Conservation (phyloP, 2,329 filamentous ascomycete species). For the Ophiognomonia clavigignenti-juglandacearum region DNA sequence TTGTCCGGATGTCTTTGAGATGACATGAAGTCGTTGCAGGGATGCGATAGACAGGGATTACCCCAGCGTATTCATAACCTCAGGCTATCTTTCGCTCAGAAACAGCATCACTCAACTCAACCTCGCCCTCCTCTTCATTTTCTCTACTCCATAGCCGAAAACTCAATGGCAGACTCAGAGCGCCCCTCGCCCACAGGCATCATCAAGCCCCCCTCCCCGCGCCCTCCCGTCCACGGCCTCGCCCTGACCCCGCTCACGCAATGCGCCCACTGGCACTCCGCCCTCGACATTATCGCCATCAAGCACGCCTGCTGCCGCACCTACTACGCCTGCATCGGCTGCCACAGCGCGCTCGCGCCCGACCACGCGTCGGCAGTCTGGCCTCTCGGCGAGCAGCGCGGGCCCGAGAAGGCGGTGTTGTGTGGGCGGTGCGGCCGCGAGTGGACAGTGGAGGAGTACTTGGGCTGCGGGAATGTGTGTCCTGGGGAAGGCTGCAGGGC, state of each 20-base stretch:
- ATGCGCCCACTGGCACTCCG: conserved; percentile 21
- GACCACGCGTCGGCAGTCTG: conserved; percentile 16
- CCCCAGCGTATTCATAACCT: too few species aligned
- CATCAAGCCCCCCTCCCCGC: not conserved
- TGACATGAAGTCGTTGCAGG: too few species aligned
- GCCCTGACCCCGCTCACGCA: conserved; percentile 17
- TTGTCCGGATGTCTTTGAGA: too few species aligned
- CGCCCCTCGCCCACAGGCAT: not conserved
- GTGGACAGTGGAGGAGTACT: conserved; percentile 19
- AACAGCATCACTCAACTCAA: too few species aligned
- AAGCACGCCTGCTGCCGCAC: conserved; percentile 21
- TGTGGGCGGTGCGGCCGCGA: conserved; percentile 18
- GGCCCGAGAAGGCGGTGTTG: conserved; percentile 16
- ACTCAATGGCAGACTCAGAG: too few species aligned
- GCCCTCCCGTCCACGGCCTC: conserved; percentile 16
- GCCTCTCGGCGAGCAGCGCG: conserved; percentile 12
- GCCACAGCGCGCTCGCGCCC: conserved; percentile 18
- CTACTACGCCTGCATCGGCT: conserved; percentile 22
- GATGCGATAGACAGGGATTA: too few species aligned
- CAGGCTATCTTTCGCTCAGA: too few species aligned
- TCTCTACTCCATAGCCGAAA: too few species aligned
- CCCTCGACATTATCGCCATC: conserved; percentile 21
- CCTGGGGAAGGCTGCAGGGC: conserved; percentile 14
- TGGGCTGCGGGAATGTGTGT: conserved; percentile 15
- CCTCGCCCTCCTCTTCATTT: too few species aligned